phyloP scores from a whole-genome alignment of 177 flowering plant species.

The Vitis hybrid region DNA sequence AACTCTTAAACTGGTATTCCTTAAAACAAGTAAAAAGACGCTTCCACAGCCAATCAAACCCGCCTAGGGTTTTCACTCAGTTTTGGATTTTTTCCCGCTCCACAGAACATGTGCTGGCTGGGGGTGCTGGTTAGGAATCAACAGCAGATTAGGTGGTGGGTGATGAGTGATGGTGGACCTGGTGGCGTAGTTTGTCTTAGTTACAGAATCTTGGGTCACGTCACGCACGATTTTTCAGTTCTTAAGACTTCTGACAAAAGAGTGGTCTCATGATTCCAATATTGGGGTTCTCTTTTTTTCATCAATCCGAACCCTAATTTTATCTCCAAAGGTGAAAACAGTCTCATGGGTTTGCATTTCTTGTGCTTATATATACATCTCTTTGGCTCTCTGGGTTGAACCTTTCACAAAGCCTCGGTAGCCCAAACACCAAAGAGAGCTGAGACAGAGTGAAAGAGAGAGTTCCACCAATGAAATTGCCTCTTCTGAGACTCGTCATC shows the following conservation, averaged over 20 bases:
- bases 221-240: conserved; percentile 40
- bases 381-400: conserved; percentile 7
- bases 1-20: conserved; percentile 3
- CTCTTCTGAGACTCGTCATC: conserved; percentile 3
- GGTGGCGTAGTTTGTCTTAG: conserved; percentile 12
- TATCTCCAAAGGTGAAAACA: conserved; percentile 1
- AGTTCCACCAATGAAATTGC: conserved; percentile 9
- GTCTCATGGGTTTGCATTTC: conserved; percentile 1
- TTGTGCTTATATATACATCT: not conserved
- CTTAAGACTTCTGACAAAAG: conserved; percentile 40
- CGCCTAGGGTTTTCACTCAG: not conserved
- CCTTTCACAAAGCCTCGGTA: conserved; percentile 21
- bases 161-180: too few species aligned
- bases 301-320: conserved; percentile 10
- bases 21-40: conserved; percentile 1
- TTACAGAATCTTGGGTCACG: conserved; percentile 50
- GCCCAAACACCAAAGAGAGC: conserved; percentile 7
- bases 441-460: conserved; percentile 13
- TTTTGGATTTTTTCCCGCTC: not conserved
- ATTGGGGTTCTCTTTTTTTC: conserved; percentile 6
- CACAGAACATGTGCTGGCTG: not conserved
- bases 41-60: not conserved
- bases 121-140: conserved; percentile 14
- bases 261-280: conserved; percentile 25
- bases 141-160: conserved; percentile 17